Conservation (phyloP, 768 basidiomycete species). For the Phlebiopsis flavidoalba region DNA sequence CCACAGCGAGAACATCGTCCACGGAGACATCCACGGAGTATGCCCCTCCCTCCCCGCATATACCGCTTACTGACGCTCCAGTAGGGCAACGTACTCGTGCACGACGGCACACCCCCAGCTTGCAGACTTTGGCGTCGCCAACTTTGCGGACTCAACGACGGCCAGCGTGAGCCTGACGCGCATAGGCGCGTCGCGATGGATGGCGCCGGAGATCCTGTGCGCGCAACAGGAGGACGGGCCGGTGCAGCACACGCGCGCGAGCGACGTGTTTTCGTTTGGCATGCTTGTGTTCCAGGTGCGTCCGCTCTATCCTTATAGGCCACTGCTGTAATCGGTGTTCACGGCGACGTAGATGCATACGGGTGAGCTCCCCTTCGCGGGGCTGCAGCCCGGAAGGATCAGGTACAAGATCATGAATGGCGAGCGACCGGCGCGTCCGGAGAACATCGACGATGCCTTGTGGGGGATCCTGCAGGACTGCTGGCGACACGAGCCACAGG, state of each 20-base stretch:
- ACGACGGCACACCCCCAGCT: not conserved
- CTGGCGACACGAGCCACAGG: not conserved
- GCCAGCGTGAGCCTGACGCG: not conserved
- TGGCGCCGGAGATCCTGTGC: not conserved
- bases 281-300: not conserved
- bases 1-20: not conserved
- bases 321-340: no score
- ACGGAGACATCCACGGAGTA: conserved; percentile 4
- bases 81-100: not conserved
- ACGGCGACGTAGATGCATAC: not conserved
- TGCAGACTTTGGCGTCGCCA: not conserved
- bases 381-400: not conserved
- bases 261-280: not conserved
- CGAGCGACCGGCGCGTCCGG: not conserved
- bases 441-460: not conserved
- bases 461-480: not conserved
- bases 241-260: not conserved
- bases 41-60: not conserved
- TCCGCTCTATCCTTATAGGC: not conserved
- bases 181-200: not conserved
- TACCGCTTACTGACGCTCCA: not conserved
- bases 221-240: not conserved
- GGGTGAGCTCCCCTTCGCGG: not conserved
- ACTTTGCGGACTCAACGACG: not conserved
- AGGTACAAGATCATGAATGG: not conserved